Evolutionary conservation across 2,329 filamentous ascomycete genomes (phyloP), one percentile per base, ranked within the genome.

Genomic region (Fusarium xylarioides): DNA sequence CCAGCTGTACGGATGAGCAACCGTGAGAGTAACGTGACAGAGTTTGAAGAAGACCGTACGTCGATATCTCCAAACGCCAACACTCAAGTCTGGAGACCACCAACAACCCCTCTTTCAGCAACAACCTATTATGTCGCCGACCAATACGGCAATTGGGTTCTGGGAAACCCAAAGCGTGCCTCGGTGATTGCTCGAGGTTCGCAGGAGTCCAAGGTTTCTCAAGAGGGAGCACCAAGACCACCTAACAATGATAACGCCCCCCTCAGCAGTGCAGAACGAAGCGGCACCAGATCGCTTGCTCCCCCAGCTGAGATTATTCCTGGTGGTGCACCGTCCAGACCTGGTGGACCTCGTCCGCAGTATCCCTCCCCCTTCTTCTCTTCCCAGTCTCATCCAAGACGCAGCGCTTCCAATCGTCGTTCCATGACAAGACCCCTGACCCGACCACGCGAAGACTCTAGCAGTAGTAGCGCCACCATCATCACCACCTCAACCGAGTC

Each of bases 111-210:
- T 3, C 80, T 82, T 44, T 85, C 85, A 5, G 84, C 85, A 1
- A 82, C 83, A 5, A 83, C 85, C 2, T 83, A 84, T 49, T 89
- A 88, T 71, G 82, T 88, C 52, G 84, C 86, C 38, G 87, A 89
- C 74, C 85, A 83, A 76, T 82, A 82, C 71, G 86, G 87, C 2
- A 89, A 89, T 74, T 89, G 87, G 87, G 82, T 87, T 21, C 80
- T 88, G 12, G 82, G 83, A 40, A 84, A 84, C 66, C 71, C 81
- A 10, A 79, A 79, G 47, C 79, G 79, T 40, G 73, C 76, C 23
- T 72, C 74, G 40, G 69, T 76, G 54, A 65, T 78, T 49, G 78
- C 76, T 26, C 73, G 79, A 37, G 69, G 72, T 40, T 66, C 66
- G 11, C 71, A 74, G 19, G 70, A 69, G 37, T 68, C 68, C 54